These are phyloP conservation scores for Fistulinella prunicolor DNA, from an alignment of 768 basidiomycete species.

Conservation along the genomic window DNA sequence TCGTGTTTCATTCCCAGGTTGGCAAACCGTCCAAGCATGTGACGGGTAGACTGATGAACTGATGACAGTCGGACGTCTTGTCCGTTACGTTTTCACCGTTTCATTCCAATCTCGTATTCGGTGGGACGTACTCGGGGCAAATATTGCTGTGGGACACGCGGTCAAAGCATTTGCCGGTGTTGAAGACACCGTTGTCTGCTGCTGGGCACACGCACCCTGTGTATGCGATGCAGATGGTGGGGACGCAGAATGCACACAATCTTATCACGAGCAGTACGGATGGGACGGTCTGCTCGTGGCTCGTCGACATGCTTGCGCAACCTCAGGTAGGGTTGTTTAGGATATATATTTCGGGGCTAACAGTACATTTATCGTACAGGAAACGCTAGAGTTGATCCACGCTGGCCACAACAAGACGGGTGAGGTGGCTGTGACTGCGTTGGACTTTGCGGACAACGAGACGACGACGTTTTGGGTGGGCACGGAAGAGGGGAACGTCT, in stretches of 20 bases:
- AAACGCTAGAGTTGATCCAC: constrained; percentile 89
- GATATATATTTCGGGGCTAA: background rate
- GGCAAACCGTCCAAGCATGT: constrained; percentile 21
- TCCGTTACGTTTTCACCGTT: constrained; percentile 97
- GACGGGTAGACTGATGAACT: constrained; percentile 3
- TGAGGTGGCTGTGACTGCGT: constrained; percentile 90
- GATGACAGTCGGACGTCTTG: constrained; percentile 86
- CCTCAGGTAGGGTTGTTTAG: constrained; percentile 65
- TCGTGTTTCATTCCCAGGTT: constrained; percentile 97
- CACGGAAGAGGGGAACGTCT: constrained; percentile 96
- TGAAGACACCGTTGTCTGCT: constrained; percentile 95
- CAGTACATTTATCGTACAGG: constrained; percentile 44
- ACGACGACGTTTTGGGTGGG: constrained; percentile 97
- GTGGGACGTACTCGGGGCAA: constrained; percentile 99
- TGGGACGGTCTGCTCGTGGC: constrained; percentile 95
- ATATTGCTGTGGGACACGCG: constrained; percentile 98
- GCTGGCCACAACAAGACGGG: constrained; percentile 94
- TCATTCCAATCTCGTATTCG: constrained; percentile 95
- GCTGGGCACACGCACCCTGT: constrained; percentile 98
- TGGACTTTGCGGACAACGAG: constrained; percentile 95
- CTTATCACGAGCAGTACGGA: constrained; percentile 96
- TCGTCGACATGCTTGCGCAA: constrained; percentile 97
- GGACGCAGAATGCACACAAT: constrained; percentile 98
- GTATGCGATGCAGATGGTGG: constrained; percentile 97
- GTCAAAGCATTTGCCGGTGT: constrained; percentile 91